Evolutionary conservation across 1,139 yeast species (phyloP), one percentile per base, ranked within the genome.

Genomic region (Arxiozyma slooffiae): DNA sequence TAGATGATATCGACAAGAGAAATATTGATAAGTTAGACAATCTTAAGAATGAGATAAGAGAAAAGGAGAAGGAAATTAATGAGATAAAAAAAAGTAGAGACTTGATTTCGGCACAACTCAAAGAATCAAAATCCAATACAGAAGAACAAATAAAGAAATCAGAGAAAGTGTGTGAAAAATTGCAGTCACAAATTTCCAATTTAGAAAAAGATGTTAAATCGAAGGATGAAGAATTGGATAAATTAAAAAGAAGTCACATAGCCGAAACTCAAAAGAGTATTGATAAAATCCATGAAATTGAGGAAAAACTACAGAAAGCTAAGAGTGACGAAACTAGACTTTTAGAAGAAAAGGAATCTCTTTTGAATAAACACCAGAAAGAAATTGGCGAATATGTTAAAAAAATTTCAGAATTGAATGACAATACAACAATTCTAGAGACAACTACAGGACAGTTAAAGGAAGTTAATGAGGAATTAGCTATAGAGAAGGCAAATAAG

Each of bases 361-460:
- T 42, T 11, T 30, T 34, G 14, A 24, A 14, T 21, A 37, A 42
- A 26, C 45, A 42, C 30, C 16, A 42, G n/a, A 20, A 42, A 38
- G 39, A 42, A 34, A n/a, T 34, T 7, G 48, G 44, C 17, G 50
- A 24, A 30, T 22, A 41, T 7, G 17, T 23, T 6, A 24, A 34
- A 37, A 37, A 34, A 11, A 36, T 41, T 11, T 34, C 49, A n/a
- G 17, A 36, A 24, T 37, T 41, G 14, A 34, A 26, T 11, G 44
- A 30, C 24, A 21, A 17, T 7, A 48, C 3, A 18, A 30, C 30
- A 11, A 20, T 18, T 2, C 21, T 51, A 14, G 43, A 45, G 7
- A 44, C 16, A 5, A n/a, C 38, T 18, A 38, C 41, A 14, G 41
- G 20, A n/a, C 50, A 52, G 16, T 46, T 59, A 9, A 46, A 37